Conservation (phyloP, 2,329 filamentous ascomycete species). For the Biscogniauxia sp. region DNA sequence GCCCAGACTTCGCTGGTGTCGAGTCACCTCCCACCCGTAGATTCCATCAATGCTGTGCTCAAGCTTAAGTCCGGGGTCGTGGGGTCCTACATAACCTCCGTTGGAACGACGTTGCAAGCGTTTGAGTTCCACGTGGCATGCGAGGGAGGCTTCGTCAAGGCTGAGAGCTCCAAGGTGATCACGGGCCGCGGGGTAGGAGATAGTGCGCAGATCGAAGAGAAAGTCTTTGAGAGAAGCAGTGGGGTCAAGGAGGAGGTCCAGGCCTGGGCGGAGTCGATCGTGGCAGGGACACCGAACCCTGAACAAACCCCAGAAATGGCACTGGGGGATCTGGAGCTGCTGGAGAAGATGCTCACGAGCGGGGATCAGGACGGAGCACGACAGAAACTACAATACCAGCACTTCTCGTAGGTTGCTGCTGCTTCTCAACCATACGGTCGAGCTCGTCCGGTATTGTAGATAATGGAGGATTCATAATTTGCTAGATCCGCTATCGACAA, state of each 20-base stretch:
- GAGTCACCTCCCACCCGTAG: constrained; percentile 60
- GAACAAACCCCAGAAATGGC: constrained; percentile 57
- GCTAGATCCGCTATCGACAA: constrained; percentile 33
- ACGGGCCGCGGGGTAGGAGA: constrained; percentile 35
- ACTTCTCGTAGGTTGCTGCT: constrained; percentile 11
- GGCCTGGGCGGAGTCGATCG: constrained; percentile 57
- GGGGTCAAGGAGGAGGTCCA: constrained; percentile 60
- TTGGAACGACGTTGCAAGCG: constrained; percentile 52
- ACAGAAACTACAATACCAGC: constrained; percentile 41
- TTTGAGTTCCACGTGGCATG: constrained; percentile 57
- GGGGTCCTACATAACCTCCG: constrained; percentile 57
- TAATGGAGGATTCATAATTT: constrained; percentile 22
- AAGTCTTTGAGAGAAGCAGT: constrained; percentile 47
- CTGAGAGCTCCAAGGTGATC: constrained; percentile 44
- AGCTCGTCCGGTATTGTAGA: not conserved
- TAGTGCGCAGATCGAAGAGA: constrained; percentile 40
- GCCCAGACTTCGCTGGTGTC: constrained; percentile 56
- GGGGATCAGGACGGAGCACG: constrained; percentile 41
- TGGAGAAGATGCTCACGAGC: constrained; percentile 51
- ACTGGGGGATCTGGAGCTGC: constrained; percentile 58
- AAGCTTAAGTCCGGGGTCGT: constrained; percentile 51
- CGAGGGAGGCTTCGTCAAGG: constrained; percentile 54
- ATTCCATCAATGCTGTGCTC: constrained; percentile 62
- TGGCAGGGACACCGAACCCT: constrained; percentile 45
- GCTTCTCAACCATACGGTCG: not conserved